Evolutionary conservation across 495 filamentous ascomycete genomes (phyloP).

Genomic region (Entonaema liquescens): DNA sequence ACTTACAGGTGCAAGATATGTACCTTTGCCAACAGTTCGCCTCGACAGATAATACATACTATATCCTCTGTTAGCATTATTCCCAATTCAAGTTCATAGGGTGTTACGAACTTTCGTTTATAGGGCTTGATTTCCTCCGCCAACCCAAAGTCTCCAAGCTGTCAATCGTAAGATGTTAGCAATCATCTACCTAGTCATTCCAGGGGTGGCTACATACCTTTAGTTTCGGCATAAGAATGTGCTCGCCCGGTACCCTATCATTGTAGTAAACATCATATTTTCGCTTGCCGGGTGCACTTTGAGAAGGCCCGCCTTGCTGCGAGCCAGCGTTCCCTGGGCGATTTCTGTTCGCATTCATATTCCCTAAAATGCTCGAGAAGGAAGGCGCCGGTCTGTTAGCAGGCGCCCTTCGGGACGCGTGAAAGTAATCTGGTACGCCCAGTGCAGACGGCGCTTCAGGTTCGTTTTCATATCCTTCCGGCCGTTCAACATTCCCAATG

Average conservation of each 20-base stretch:
- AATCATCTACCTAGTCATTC: not conserved
- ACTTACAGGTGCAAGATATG: slow-evolving; percentile 25
- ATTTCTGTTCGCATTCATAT: too few relatives aligned
- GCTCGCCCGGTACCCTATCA: not conserved
- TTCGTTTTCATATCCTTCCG: not conserved
- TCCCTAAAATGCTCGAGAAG: too few relatives aligned
- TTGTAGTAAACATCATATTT: not conserved
- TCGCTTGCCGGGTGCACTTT: not conserved
- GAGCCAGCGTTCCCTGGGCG: too few relatives aligned
- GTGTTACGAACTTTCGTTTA: slow-evolving; percentile 30
- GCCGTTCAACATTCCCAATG: slow-evolving; percentile 7
- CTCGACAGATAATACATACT: slow-evolving; percentile 10
- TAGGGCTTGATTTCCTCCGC: not conserved
- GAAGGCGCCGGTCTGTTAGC: too few relatives aligned
- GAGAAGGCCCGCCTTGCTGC: not conserved
- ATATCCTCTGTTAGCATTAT: not conserved
- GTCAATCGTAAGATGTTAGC: slow-evolving; percentile 4
- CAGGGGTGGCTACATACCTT: slow-evolving; percentile 12
- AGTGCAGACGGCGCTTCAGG: too few relatives aligned
- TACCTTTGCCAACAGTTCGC: slow-evolving; percentile 5
- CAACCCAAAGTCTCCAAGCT: slow-evolving; percentile 37
- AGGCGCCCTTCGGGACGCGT: too few relatives aligned
- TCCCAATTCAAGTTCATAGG: too few relatives aligned
- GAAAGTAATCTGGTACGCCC: too few relatives aligned
- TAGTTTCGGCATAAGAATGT: slow-evolving; percentile 13